Evolutionary conservation across 2,329 filamentous ascomycete species (phyloP), one percentile per base, ranked within the genome.

Genomic region (Xylariaceae sp.): DNA sequence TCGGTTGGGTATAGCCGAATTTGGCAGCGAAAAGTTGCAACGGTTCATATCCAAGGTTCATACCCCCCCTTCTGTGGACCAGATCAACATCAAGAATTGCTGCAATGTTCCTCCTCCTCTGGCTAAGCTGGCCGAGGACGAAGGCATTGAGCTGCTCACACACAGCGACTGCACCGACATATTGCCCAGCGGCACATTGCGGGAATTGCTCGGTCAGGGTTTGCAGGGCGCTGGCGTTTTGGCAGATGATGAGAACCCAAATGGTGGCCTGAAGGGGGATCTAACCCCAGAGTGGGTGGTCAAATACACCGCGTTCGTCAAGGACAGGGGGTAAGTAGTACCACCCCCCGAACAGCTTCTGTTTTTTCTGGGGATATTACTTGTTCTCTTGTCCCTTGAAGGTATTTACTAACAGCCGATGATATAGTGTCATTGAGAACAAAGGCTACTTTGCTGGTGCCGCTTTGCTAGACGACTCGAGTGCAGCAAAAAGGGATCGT

Each of bases 401-500:
- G n/a, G n/a, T n/a, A n/a, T n/a, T n/a, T n/a, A n/a, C n/a, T n/a
- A n/a, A n/a, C n/a, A n/a, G n/a, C n/a, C n/a, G n/a, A n/a, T n/a
- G n/a, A n/a, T n/a, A n/a, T n/a, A n/a, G n/a, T n/a, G 93, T 98
- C 8, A 91, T 98, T 51, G 93, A 98, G 72, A 95, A 93, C 62
- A 98, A 97, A 72, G 93, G 93, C 7, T 97, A 96, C 65, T 96
- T 96, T 71, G 91, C 91, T 1, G 81, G 83, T 16, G 91, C 90
- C 3, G 83, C 89, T 59, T 65, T 93, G 50, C 69, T 71, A 35
- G 69, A 72, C 41, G 44, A 46, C 9, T 46, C 6, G 11, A 6
- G 22, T 26, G 22, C 22, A 6, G 6, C n/a, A n/a, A n/a, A n/a
- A n/a, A n/a, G n/a, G n/a, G n/a, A n/a, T n/a, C n/a, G n/a, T n/a